Percentiles rank a stretch among this genome's conserved stretches.
Evolutionary conservation across 192 early-diverging fungal genomes (phyloP).

Genomic region (Dissophora globulifera): DNA sequence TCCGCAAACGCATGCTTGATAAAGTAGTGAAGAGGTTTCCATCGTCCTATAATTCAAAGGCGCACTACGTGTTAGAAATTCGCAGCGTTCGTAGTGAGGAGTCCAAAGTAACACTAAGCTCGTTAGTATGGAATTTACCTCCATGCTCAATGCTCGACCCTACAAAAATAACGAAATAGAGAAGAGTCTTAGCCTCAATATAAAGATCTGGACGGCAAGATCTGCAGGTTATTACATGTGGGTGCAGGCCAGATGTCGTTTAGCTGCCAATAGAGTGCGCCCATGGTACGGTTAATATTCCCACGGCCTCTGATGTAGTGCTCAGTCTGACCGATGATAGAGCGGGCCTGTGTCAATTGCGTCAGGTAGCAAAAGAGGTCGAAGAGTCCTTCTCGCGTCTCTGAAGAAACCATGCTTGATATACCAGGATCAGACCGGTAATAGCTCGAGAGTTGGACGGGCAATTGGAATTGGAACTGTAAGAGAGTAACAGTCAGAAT

Average conservation of each 20-base stretch:
- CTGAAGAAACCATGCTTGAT: background rate
- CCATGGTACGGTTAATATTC: constrained; percentile 21
- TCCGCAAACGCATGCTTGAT: constrained; percentile 30
- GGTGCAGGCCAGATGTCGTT: constrained; percentile 49
- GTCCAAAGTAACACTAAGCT: too few relatives aligned
- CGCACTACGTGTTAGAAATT: too few relatives aligned
- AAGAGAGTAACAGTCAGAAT: background rate
- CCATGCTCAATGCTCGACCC: constrained; percentile 50
- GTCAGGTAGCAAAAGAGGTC: constrained; percentile 37
- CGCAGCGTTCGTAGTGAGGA: too few relatives aligned
- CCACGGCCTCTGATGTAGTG: constrained; percentile 29
- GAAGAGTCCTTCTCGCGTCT: background rate
- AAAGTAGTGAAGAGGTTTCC: constrained; percentile 44
- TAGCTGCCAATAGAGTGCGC: constrained; percentile 50
- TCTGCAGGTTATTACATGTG: constrained; percentile 23
- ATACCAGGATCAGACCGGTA: background rate
- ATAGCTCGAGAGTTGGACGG: constrained; percentile 5
- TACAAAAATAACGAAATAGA: background rate
- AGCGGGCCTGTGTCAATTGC: constrained; percentile 30
- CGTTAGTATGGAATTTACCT: too few relatives aligned
- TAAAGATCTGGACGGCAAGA: too few relatives aligned
- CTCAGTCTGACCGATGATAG: constrained; percentile 35
- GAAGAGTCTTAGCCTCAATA: too few relatives aligned
- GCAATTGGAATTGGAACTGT: constrained; percentile 28
- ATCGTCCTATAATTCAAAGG: constrained; percentile 34